Evolutionary conservation across 2,329 filamentous ascomycete genomes (phyloP).

Genomic region (Paraphoma chrysanthemicola): DNA sequence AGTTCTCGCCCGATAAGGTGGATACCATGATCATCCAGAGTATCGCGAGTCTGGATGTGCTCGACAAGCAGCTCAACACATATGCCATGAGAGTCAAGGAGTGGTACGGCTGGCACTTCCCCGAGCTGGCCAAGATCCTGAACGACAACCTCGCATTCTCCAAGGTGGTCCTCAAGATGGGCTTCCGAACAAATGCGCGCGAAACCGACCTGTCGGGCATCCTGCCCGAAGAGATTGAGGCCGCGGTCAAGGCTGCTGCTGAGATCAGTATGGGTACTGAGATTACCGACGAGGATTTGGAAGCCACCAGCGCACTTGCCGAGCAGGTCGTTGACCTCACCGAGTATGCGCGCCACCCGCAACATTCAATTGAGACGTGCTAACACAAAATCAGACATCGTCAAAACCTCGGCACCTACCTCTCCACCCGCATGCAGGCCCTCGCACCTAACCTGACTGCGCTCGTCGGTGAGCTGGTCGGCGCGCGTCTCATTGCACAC

Average conservation of each 20-base stretch:
- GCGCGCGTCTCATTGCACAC: slow-evolving; percentile 92
- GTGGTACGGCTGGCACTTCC: slow-evolving; percentile 99
- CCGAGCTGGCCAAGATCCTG: slow-evolving; percentile 94
- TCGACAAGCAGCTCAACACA: slow-evolving; percentile 98
- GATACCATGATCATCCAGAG: slow-evolving; percentile 99
- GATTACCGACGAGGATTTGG: slow-evolving; percentile 88
- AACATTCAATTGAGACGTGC: neutral
- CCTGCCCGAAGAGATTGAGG: slow-evolving; percentile 93
- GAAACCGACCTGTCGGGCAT: slow-evolving; percentile 77
- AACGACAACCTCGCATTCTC: slow-evolving; percentile 81
- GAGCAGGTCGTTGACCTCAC: slow-evolving; percentile 93
- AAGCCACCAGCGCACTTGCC: slow-evolving; percentile 89
- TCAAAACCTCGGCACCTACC: slow-evolving; percentile 83
- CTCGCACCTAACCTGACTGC: slow-evolving; percentile 96
- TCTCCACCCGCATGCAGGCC: slow-evolving; percentile 92
- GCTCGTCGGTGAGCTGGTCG: slow-evolving; percentile 90
- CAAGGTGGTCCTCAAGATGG: slow-evolving; percentile 85
- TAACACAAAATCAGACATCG: slow-evolving; percentile 55
- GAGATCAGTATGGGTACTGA: slow-evolving; percentile 99
- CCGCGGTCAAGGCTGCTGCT: slow-evolving; percentile 88
- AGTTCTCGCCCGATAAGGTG: slow-evolving; percentile 98
- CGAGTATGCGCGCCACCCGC: slow-evolving; percentile 64
- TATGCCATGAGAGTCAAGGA: slow-evolving; percentile 99
- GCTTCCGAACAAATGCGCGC: slow-evolving; percentile 82
- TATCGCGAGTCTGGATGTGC: slow-evolving; percentile 84